Percentiles rank a stretch among this genome's conserved stretches.
phyloP scores from a whole-genome alignment of 768 basidiomycete species.

The Calocybe gangraenosa region DNA sequence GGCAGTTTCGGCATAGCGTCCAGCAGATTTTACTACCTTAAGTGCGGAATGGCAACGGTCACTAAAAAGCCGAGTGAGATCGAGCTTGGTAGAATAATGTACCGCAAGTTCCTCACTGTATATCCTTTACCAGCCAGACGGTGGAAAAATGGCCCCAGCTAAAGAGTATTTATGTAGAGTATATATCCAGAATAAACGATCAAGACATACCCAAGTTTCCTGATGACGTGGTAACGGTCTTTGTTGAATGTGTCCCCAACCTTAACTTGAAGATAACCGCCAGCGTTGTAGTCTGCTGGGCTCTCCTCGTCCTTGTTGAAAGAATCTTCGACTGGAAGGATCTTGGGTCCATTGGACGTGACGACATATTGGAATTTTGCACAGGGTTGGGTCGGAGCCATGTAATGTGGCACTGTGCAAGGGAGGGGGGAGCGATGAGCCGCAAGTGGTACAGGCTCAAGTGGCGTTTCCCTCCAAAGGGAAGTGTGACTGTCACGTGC shows the following conservation, averaged over 20 bases:
- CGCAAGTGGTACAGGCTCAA: conserved; percentile 3
- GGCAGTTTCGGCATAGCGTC: conserved; percentile 94
- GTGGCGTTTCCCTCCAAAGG: conserved; percentile 12
- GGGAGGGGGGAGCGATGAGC: conserved; percentile 12
- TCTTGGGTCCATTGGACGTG: conserved; percentile 61
- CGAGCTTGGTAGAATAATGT: conserved; percentile 13
- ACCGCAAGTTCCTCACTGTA: conserved; percentile 43
- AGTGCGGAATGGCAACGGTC: conserved; percentile 78
- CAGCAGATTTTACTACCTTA: conserved; percentile 93
- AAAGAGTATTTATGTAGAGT: conserved; percentile 13
- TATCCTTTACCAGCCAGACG: conserved; percentile 86
- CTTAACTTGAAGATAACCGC: conserved; percentile 78
- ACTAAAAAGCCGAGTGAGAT: conserved; percentile 31
- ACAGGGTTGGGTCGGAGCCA: conserved; percentile 66
- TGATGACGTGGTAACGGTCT: conserved; percentile 78
- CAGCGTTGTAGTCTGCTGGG: conserved; percentile 78
- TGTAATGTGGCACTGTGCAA: conserved; percentile 28
- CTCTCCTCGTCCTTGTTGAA: conserved; percentile 75
- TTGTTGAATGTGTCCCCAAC: conserved; percentile 82
- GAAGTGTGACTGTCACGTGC: conserved; percentile 16
- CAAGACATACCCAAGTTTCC: conserved; percentile 77
- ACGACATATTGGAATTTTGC: conserved; percentile 76
- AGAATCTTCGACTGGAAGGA: conserved; percentile 64
- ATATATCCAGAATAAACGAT: conserved; percentile 20
- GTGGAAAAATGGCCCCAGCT: conserved; percentile 97